Percentiles rank a stretch among this genome's conserved stretches.
phyloP scores from a whole-genome alignment of 2,329 filamentous ascomycete genomes.

The Penicillium sp. region DNA sequence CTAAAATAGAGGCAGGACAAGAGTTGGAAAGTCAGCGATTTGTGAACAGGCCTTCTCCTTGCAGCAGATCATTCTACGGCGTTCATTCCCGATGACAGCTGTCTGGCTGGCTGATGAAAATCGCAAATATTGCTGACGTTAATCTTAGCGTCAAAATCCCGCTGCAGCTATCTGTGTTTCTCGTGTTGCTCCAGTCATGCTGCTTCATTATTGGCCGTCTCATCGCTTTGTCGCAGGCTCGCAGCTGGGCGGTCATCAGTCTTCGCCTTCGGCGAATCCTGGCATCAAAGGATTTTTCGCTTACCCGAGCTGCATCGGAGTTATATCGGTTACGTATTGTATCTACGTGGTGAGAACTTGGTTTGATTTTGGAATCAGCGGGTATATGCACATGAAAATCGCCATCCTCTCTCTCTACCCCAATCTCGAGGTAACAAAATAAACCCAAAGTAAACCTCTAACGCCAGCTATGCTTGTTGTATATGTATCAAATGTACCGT shows the following conservation, averaged over 20 bases:
- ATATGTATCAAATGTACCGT: background rate
- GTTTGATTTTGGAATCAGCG: background rate
- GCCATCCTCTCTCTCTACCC: background rate
- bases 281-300: background rate
- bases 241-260: background rate
- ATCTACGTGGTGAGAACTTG: slow-evolving; percentile 2
- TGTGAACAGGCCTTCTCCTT: slow-evolving; percentile 8
- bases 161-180: background rate
- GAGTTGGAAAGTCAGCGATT: background rate
- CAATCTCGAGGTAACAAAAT: background rate
- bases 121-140: background rate
- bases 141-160: background rate
- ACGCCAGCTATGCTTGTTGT: slow-evolving; percentile 22
- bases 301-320: background rate
- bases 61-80: background rate
- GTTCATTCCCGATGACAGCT: background rate
- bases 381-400: slow-evolving; percentile 11
- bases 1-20: background rate
- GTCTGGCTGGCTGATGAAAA: background rate
- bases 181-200: background rate
- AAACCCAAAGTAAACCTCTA: slow-evolving; percentile 3
- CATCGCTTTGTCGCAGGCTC: background rate
- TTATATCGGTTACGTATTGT: background rate
- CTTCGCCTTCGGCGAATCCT: background rate
- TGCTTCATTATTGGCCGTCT: background rate